A percentile compares a stretch with the other conserved stretches of the same genome.
phyloP scores from a whole-genome alignment of 2,329 filamentous ascomycete genomes.

The Apiospora kogelbergensis region DNA sequence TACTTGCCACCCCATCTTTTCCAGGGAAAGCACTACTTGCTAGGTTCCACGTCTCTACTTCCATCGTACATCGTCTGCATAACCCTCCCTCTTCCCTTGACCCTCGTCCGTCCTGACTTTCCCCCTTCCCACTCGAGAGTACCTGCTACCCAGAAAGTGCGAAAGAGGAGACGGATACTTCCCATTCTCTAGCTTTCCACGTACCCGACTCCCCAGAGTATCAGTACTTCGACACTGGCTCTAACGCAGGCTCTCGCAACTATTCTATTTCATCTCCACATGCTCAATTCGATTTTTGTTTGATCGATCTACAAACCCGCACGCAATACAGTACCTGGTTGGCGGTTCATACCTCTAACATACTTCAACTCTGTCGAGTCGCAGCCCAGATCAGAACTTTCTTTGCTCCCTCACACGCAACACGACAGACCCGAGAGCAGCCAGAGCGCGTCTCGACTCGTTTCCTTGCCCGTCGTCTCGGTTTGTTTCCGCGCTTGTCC shows the following conservation, averaged over 20 bases:
- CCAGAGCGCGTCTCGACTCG: slow-evolving; percentile 1
- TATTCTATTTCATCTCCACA: slow-evolving; percentile 2
- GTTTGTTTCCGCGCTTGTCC: not conserved
- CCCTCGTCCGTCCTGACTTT: slow-evolving; percentile 4
- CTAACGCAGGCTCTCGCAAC: not conserved
- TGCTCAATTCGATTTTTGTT: slow-evolving; percentile 6
- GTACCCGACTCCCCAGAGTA: not conserved
- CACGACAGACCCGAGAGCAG: not conserved
- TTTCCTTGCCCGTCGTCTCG: not conserved
- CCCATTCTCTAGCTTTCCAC: not conserved
- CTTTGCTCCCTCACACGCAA: not conserved
- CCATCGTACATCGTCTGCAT: slow-evolving; percentile 11
- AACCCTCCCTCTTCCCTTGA: slow-evolving; percentile 10
- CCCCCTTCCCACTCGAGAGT: slow-evolving; percentile 4
- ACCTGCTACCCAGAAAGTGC: slow-evolving; percentile 1
- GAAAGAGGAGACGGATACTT: slow-evolving; percentile 6
- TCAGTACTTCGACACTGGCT: not conserved
- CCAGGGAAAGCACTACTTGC: slow-evolving; percentile 8
- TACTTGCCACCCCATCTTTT: slow-evolving; percentile 8
- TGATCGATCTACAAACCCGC: slow-evolving; percentile 5
- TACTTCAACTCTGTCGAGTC: not conserved
- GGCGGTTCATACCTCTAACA: not conserved
- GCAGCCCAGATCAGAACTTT: not conserved
- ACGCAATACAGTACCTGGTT: not conserved
- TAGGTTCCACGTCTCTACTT: slow-evolving; percentile 12